Evolutionary conservation across 192 early-diverging fungal species (phyloP), one percentile per base, ranked within the genome.

Genomic region (Spinellus fusiger): DNA sequence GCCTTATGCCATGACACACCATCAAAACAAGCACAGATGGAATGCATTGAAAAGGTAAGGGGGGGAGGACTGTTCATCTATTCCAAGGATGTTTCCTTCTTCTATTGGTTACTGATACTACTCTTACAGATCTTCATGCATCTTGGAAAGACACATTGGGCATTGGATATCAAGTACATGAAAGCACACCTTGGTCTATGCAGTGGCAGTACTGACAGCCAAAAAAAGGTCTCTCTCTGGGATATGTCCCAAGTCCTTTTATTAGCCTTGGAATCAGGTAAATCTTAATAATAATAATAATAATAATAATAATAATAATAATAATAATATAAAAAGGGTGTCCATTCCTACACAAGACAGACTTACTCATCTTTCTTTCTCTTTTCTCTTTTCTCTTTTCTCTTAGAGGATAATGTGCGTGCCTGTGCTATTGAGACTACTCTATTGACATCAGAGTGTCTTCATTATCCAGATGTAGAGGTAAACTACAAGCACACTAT

Each of bases 401-500:
- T 23, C 25, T 38, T 10, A 60, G 59, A 61, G 48, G 59, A 61
- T 25, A 33, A 49, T 35, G 32, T 61, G 15, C 32, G 59, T 27
- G 59, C 49, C 10, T 37, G n/a, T 31, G 37, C 8, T 35, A 61
- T 61, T 51, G 29, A 32, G 13, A n/a, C 28, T 35, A 35, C 6
- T 26, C 18, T 59, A 40, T 40, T 25, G 49, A 16, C 49, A 35
- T 16, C 7, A 37, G 13, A 32, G 23, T 22, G 22, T 7, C n/a
- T 22, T 26, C 10, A 18, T n/a, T 61, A 51, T 25, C 59, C 59
- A 34, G 59, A 61, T 38, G 32, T 61, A 59, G 27, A 59, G 40
- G 56, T 59, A 47, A 59, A n/a, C 10, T 5, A 37, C 10, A 35
- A 32, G 16, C 18, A 55, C 28, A 20, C 22, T 55, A 7, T 37